Base-by-base conservation (phyloP, 129 eudicot species). In the Rutidosis leptorrhynchoides region DNA sequence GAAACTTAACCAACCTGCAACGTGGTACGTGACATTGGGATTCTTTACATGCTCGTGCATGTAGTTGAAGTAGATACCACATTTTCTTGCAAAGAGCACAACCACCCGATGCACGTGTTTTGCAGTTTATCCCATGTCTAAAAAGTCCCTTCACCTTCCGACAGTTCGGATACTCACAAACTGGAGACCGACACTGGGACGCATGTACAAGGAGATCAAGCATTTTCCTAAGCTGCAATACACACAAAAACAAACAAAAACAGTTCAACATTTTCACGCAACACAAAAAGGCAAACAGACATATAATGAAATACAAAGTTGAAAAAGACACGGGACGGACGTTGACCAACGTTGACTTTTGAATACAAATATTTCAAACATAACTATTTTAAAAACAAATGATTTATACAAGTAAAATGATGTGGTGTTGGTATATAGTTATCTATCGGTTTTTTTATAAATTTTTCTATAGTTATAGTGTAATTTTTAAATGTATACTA, bases 31-130 rank as follows among this genome's bases (percentile, higher is more conserved):
- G 70, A 78, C 99, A 94, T 68, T 84, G 72, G 16, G 99, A 84
- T 81, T 84, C 95, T 84, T 84, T 86, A 85, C 99, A 94, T 23
- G 99, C 93, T 23, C 97, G 90, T 23, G 97, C 86, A 81, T 94
- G 99, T 53, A 94, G 88, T 75, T 94, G 97, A 70, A 94, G 99
- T 27, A 94, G 86, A 80, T 86, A 81, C 99, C 97, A 89, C 97
- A 89, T 89, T 69, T 82, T 86, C 81, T 89, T 94, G 71, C 99
- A 94, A 67, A 89, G 82, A 73, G 69, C 73, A 78, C 98, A 92
- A 37, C 98, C 98, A 60, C 89, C 96, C 15, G 96, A 79, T 6
- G 91, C 91, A 30, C 96, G 91, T 5, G 30, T 25, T 80, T 81
- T 83, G 87, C 98, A 92, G 30, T 68, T 77, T 64, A 85, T 83